Percentiles rank a stretch among this genome's conserved stretches.
Conservation (phyloP, 129 eudicot species). For the Heracleum sosnowskyi region DNA sequence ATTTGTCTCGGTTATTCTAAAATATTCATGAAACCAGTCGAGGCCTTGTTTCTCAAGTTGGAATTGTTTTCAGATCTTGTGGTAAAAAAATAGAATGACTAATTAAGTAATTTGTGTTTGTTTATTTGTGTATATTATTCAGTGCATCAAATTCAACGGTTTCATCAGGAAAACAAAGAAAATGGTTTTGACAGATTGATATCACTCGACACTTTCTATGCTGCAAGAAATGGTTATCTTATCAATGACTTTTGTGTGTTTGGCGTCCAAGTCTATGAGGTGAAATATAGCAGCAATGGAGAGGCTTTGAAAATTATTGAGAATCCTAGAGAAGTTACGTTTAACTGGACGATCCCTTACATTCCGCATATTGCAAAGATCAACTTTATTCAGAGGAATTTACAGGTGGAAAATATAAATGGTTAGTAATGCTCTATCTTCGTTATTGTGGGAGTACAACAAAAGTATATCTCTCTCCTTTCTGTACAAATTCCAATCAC, state of each 20-base stretch:
- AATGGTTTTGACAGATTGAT: not conserved
- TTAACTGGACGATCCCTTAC: no score
- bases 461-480: no score
- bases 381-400: not conserved
- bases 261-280: not conserved
- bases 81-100: not conserved
- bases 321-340: not conserved
- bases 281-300: not conserved
- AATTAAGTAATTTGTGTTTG: not conserved
- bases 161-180: not conserved
- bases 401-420: not conserved
- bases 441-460: no score
- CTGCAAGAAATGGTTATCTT: not conserved
- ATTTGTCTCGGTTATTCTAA: no score
- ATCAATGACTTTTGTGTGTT: not conserved
- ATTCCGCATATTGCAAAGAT: not conserved
- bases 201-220: not conserved
- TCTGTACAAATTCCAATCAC: no score
- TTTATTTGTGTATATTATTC: not conserved
- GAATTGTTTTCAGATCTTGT: not conserved
- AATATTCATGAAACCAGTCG: no score
- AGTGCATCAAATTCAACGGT: not conserved
- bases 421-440: no score
- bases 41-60: no score
- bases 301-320: not conserved